Evolutionary conservation across 495 filamentous ascomycete genomes (phyloP), one percentile per base, ranked within the genome.

Genomic region (Daldinia caldariorum): DNA sequence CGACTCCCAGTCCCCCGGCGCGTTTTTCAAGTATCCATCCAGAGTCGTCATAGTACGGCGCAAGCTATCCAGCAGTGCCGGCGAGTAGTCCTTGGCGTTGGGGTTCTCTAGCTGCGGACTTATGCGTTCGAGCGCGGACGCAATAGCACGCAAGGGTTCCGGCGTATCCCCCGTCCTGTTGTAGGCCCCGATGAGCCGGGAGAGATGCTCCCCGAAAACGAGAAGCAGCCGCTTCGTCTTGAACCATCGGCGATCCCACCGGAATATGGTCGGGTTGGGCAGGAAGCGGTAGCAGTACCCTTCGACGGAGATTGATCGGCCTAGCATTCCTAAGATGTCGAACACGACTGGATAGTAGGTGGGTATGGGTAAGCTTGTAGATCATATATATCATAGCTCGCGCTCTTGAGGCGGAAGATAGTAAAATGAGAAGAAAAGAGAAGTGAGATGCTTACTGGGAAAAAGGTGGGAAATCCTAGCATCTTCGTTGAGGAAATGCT

Each of bases 251-350:
- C 79, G 80, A 59, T 84, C 79, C 83, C 81, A 85, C 43, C 71
- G 73, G 58, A 80, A 81, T 1, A 77, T 71, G 0, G 83, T 85
- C 1, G 83, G 83, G 65, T 86, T 86, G 2, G 83, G 84, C 2
- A 86, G 73, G 74, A 81, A 80, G 9, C 82, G 79, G 59, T 80
- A 84, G 54, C 69, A 78, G 43, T 74, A 81, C 13, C 77, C 75
- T 1, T 70, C 66, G 26, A 83, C 79, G 18, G 83, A 80, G 8
- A 83, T 68, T 2, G 76, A 78, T n/a, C 80, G 79, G 55, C 80
- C 79, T 5, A 86, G 73, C 84, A 86, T 86, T 13, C 83, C 84
- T 34, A 86, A 69, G 9, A 86, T 70, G 63, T 86, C 84, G 39
- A 86, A 85, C 3, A 83, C 76, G 0, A 85, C 83, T 85, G 68